Evolutionary conservation across 176 grass and related monocot species (phyloP).

Genomic region (Ananas comosus): DNA sequence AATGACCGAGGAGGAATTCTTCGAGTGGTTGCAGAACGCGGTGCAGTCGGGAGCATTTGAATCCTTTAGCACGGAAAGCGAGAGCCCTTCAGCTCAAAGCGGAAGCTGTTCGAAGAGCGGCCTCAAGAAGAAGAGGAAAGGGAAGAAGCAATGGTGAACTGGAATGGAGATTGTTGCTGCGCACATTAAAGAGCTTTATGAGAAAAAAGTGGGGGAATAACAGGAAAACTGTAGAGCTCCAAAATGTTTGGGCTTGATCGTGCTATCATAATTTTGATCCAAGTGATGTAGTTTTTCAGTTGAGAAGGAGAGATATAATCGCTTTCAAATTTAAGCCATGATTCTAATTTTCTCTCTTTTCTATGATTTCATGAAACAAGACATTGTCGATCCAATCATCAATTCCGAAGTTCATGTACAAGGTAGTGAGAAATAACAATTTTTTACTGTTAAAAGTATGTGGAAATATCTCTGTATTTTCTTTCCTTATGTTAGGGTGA

Average conservation of each 20-base stretch:
- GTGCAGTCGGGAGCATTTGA: slow-evolving; percentile 82
- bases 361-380: too few species aligned
- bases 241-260: background rate
- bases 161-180: background rate
- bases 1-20: slow-evolving; percentile 77
- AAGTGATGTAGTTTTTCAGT: too few species aligned
- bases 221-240: background rate
- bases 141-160: slow-evolving; percentile 73
- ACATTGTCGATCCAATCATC: too few species aligned
- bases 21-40: slow-evolving; percentile 84
- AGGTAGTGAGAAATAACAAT: too few species aligned
- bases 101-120: slow-evolving; percentile 30
- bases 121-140: slow-evolving; percentile 59
- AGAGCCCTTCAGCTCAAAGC: slow-evolving; percentile 34
- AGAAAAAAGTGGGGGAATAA: background rate
- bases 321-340: too few species aligned
- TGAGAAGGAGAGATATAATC: too few species aligned
- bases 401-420: too few species aligned
- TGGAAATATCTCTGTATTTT: too few species aligned
- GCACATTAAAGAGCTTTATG: background rate
- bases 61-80: slow-evolving; percentile 26
- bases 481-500: too few species aligned
- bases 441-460: too few species aligned
- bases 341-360: too few species aligned
- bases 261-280: too few species aligned